Percentiles rank a stretch among this genome's conserved stretches.
These are phyloP conservation scores for Pseudogymnoascus sp. DNA, from an alignment of 2,329 filamentous ascomycete species.

Conservation along the genomic window DNA sequence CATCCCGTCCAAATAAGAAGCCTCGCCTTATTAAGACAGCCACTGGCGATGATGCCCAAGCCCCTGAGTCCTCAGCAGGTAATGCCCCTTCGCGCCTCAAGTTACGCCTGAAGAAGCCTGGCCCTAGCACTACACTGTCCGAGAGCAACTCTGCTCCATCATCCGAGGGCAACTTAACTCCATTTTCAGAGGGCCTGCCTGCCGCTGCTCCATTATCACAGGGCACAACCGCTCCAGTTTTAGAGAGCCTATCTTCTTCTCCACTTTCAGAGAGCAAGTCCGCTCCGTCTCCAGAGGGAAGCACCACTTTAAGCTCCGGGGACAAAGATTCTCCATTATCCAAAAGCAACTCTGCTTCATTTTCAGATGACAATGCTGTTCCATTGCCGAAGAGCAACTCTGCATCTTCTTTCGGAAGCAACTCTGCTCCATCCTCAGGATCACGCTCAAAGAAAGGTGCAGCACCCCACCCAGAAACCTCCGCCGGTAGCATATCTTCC, in stretches of 20 bases:
- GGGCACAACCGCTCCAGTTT: background rate
- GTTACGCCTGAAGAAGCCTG: background rate
- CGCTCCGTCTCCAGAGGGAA: background rate
- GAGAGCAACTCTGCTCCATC: background rate
- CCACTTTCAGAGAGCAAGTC: background rate
- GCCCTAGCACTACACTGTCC: background rate
- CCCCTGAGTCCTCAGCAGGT: background rate
- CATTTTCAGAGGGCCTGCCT: background rate
- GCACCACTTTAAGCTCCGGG: background rate
- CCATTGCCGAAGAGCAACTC: background rate
- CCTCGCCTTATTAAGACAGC: background rate
- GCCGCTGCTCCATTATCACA: background rate
- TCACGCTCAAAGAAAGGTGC: background rate
- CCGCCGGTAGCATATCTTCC: background rate
- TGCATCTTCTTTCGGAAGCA: background rate
- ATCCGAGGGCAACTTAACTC: background rate
- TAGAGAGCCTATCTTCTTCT: background rate
- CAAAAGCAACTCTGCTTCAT: background rate
- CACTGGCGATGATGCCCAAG: background rate
- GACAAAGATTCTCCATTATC: background rate
- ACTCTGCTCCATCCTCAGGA: background rate
- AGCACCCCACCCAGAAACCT: background rate
- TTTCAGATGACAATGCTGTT: background rate
- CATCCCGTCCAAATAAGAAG: background rate
- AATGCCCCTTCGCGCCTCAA: background rate